phyloP scores from a whole-genome alignment of 2,329 filamentous ascomycete genomes.

The Fusarium zealandicum region DNA sequence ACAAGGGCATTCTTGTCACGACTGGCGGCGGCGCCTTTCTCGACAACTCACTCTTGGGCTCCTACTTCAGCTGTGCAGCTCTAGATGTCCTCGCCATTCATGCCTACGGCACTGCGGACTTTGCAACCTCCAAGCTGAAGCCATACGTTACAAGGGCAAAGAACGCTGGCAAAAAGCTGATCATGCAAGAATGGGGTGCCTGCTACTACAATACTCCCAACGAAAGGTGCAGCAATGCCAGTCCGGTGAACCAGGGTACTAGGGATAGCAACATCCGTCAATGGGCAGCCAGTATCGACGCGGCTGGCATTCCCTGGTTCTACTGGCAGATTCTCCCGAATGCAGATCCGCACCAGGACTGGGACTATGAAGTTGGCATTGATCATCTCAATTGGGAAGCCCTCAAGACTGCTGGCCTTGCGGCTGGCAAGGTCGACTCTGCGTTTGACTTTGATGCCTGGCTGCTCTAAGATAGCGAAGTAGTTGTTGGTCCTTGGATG shows the following conservation, averaged over 20 bases:
- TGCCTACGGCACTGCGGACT: conserved; percentile 35
- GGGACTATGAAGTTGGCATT: conserved; percentile 46
- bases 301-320: conserved; percentile 44
- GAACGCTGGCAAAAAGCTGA: conserved; percentile 43
- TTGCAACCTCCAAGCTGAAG: conserved; percentile 30
- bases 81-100: conserved; percentile 15
- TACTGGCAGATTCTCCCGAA: conserved; percentile 48
- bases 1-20: conserved; percentile 24
- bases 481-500: too few relatives aligned
- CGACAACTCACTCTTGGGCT: conserved; percentile 19
- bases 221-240: conserved; percentile 37
- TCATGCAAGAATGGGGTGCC: conserved; percentile 32
- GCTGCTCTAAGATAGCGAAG: too few relatives aligned
- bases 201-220: conserved; percentile 43
- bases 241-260: conserved; percentile 8
- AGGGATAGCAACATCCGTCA: conserved; percentile 40
- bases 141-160: conserved; percentile 39
- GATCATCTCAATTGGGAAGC: conserved; percentile 34
- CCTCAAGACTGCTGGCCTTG: conserved; percentile 7
- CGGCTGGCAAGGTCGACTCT: background rate
- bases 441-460: conserved; percentile 9
- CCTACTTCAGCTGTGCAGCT: conserved; percentile 5
- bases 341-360: conserved; percentile 40
- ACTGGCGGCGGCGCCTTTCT: conserved; percentile 33
- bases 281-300: conserved; percentile 40